These are phyloP conservation scores for Linum trigynum DNA, from an alignment of 345 rosid genomes.

Conservation along the genomic window DNA sequence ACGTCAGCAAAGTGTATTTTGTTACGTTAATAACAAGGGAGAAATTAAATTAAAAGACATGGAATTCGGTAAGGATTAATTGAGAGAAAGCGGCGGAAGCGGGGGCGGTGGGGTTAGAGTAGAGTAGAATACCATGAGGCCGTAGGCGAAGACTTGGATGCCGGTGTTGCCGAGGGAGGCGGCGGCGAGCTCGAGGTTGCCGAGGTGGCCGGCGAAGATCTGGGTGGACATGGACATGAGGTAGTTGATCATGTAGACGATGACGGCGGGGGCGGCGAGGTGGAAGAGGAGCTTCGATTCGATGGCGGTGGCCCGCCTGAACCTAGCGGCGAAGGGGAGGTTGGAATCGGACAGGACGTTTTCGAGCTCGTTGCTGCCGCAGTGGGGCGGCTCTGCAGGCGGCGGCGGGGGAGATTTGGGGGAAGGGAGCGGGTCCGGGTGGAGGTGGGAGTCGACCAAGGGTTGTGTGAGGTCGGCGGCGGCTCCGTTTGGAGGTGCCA, in stretches of 20 bases:
- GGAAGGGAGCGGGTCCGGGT: not conserved
- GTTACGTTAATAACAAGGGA: too few species aligned
- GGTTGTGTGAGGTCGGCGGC: not conserved
- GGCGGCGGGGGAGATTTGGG: not conserved
- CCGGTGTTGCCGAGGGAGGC: not conserved
- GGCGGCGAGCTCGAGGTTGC: conserved; percentile 1
- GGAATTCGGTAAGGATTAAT: too few species aligned
- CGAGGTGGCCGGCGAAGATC: not conserved
- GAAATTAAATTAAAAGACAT: too few species aligned
- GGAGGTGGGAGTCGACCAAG: not conserved
- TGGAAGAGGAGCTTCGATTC: not conserved
- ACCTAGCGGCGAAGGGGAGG: not conserved
- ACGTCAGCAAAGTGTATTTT: too few species aligned
- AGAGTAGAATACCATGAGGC: not conserved
- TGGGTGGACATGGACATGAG: not conserved
- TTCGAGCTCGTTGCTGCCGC: not conserved
- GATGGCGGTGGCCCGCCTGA: not conserved
- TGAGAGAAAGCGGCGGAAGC: too few species aligned
- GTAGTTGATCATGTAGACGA: not conserved
- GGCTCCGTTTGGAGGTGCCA: not conserved
- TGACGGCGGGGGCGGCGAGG: not conserved
- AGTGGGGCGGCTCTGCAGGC: not conserved
- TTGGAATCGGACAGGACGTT: not conserved
- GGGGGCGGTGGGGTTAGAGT: not conserved
- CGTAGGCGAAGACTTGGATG: not conserved